Evolutionary conservation across 1,284 basidiomycete species (phyloP).

Genomic region (Rhodotorula sp.): DNA sequence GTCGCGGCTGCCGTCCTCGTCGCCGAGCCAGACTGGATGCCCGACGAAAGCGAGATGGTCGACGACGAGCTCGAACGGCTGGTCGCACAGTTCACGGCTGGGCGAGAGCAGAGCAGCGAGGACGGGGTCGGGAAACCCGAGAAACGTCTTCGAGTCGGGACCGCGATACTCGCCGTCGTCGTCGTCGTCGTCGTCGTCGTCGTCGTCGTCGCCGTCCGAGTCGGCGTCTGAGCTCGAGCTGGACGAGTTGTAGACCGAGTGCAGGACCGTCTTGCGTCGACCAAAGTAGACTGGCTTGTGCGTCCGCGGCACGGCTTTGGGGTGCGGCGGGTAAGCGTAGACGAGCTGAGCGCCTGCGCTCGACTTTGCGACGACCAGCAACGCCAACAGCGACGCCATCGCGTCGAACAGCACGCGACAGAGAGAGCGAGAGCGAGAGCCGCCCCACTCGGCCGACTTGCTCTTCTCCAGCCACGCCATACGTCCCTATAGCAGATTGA

Average conservation of each 20-base stretch:
- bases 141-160: constrained; percentile 49
- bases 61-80: constrained; percentile 87
- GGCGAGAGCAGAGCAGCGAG: constrained; percentile 76
- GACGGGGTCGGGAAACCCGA: constrained; percentile 78
- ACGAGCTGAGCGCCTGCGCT: constrained; percentile 37
- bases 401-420: not conserved
- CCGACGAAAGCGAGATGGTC: constrained; percentile 94
- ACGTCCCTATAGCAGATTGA: too few relatives aligned
- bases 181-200: not conserved
- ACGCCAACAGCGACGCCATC: constrained; percentile 41
- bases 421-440: too few relatives aligned
- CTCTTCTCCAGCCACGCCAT: not conserved
- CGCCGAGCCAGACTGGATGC: constrained; percentile 80
- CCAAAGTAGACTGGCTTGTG: constrained; percentile 40
- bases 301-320: constrained; percentile 40
- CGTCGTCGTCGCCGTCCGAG: constrained; percentile 13
- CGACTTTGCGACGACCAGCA: constrained; percentile 42
- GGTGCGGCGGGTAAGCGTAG: constrained; percentile 41
- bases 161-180: constrained; percentile 11
- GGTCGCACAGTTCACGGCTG: constrained; percentile 76
- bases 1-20: constrained; percentile 62
- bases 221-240: constrained; percentile 24
- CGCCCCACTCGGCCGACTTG: not conserved
- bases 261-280: constrained; percentile 18
- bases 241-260: constrained; percentile 22